Evolutionary conservation across 1,139 yeast species (phyloP).

Genomic region (Candida frijolesensis): DNA sequence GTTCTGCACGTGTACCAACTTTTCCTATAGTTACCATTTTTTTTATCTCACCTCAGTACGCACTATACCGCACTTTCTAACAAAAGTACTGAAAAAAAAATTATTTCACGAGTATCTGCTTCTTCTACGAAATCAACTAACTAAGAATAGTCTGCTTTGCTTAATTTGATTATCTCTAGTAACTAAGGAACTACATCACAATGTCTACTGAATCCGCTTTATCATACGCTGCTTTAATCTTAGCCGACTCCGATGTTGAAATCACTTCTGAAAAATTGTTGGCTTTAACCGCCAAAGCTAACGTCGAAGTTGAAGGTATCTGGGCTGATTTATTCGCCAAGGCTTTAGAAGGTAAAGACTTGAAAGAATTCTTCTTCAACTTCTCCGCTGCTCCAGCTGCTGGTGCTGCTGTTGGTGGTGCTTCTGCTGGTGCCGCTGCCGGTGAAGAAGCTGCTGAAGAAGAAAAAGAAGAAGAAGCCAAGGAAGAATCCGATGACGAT

Average conservation of each 20-base stretch:
- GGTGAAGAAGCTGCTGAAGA: constrained; percentile 59
- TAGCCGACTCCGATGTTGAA: constrained; percentile 83
- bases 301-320: constrained; percentile 55
- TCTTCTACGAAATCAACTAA: constrained; percentile 15
- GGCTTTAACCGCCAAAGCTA: constrained; percentile 57
- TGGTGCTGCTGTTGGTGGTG: constrained; percentile 61
- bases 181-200: constrained; percentile 24
- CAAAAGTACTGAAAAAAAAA: constrained; percentile 3
- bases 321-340: constrained; percentile 84
- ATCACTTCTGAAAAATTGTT: constrained; percentile 76
- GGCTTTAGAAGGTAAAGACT: constrained; percentile 78
- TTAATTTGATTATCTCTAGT: constrained; percentile 51
- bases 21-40: background rate
- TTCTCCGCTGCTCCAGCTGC: constrained; percentile 71
- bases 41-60: background rate
- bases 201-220: constrained; percentile 85
- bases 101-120: background rate
- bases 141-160: constrained; percentile 76
- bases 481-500: constrained; percentile 68
- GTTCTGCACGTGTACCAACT: constrained; percentile 2
- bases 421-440: constrained; percentile 57
- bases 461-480: constrained; percentile 57
- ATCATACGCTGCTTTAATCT: constrained; percentile 86
- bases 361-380: constrained; percentile 76
- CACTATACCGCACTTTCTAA: background rate